These are phyloP conservation scores for Colletotrichum siamense DNA, from an alignment of 2,329 filamentous ascomycete species.

Conservation along the genomic window DNA sequence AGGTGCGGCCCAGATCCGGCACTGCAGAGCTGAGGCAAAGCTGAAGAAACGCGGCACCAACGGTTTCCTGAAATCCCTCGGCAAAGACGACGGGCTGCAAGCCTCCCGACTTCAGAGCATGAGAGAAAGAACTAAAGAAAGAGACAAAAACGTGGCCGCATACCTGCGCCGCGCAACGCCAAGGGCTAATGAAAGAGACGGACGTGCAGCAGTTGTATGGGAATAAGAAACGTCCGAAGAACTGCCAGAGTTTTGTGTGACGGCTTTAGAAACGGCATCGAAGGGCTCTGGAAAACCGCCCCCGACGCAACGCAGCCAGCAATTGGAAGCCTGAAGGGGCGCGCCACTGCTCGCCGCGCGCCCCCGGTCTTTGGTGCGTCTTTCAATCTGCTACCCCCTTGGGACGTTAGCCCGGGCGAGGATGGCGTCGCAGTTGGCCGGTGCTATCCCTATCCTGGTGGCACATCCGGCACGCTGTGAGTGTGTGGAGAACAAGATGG, in stretches of 20 bases:
- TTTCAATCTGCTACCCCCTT: neutral
- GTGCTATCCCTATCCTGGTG: conserved; percentile 22
- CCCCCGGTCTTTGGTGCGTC: neutral
- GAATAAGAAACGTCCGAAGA: conserved; percentile 7
- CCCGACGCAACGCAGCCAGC: neutral
- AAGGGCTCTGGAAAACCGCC: conserved; percentile 11
- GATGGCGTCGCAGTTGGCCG: conserved; percentile 4
- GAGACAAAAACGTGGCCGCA: neutral
- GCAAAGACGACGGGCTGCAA: neutral
- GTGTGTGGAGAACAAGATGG: neutral
- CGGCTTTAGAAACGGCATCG: conserved; percentile 6
- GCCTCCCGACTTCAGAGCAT: neutral
- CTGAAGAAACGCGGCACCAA: neutral
- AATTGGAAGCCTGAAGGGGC: neutral
- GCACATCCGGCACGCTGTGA: conserved; percentile 14
- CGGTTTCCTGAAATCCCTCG: neutral
- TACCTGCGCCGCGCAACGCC: neutral
- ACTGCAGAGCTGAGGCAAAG: conserved; percentile 10
- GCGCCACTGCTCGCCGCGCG: neutral
- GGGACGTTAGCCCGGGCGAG: conserved; percentile 5
- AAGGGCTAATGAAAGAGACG: neutral
- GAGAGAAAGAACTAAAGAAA: neutral
- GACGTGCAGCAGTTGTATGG: neutral
- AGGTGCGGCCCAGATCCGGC: neutral
- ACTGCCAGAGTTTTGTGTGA: conserved; percentile 4